Base-by-base conservation (phyloP, 805 yeast species). In the Helenozyma baotianmanensis region DNA sequence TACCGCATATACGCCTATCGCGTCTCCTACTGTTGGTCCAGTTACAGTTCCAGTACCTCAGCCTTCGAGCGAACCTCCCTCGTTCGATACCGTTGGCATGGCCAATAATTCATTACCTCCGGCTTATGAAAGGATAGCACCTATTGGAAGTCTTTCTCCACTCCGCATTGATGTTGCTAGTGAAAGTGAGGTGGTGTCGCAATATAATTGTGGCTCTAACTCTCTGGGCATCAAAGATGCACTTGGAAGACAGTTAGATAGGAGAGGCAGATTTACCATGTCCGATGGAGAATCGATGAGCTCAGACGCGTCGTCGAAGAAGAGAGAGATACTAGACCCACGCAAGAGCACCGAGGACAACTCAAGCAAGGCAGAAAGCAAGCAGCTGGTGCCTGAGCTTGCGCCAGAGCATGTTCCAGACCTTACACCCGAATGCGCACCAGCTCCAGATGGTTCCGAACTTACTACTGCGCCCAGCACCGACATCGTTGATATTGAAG, bases 11-110 rank as follows among this genome's bases (percentile, higher is more conserved):
- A 38, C 39, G 16, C 45, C 47, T 14, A 22, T 36, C 4, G 41
- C 30, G 2, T 38, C 47, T 4, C 50, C 50, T 2, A 15, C 18
- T 3, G 29, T 25, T 4, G 29, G 39, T n/a, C 44, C 48, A 2
- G 33, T 36, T 2, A 23, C 36, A 14, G 19, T 16, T 12, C 27
- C 40, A 3, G n/a, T n/a, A n/a, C 29, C 28, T 3, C 40, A 36
- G 12, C 47, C 47, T 11, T 37, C 47, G 1, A 25, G 22, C 6
- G 38, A 41, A 6, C 48, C 48, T 3, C 47, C 61, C 1, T 35
- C 35, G 31, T 41, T 43, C 17, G 36, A 32, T 9, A 27, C 29
- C 4, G 24, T 33, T 12, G 44, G 40, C 8, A 36, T 33, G 3
- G 30, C 44, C 4, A 39, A 40, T 16, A 36, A 38, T 4, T 33